Base-by-base conservation (phyloP, 176 grass and related monocot genomes). In the Leersia perrieri region DNA sequence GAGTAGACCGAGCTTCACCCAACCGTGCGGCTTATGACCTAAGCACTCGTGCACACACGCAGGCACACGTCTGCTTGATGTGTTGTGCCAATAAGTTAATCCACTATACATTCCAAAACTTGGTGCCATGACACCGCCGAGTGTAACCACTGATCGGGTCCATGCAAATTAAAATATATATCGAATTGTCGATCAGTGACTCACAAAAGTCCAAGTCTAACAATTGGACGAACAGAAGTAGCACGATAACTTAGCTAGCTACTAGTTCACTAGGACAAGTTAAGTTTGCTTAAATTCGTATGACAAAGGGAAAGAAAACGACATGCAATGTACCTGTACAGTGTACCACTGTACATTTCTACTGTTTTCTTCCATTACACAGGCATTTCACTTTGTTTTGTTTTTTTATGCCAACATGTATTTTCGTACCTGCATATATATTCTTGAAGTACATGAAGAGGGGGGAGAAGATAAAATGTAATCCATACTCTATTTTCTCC, bases 41-140 rank as follows among this genome's bases (percentile, higher is more conserved):
- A 2, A 41, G 44, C 5, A 15, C 26, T 57, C 33, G 76, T 74
- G 76, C 67, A 57, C 51, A 63, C 83, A 72, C 83, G 2, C 42
- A 3, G 32, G 5, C 7, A 51, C 42, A 55, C 62, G 33, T 31
- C 51, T 11, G 42, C 38, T n/a, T 51, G 75, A 55, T 41, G 75
- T 79, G 60, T 12, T 15, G 3, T 33, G 31, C 41, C 11, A 6
- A 74, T 60, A 33, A 22, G 2, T 25, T 64, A 73, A 66, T 27
- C 27, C 35, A 31, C 13, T 57, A 33, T 23, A 64, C 16, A 3
- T 71, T 57, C 27, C 20, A 25, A 13, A 76, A 78, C 73, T 33
- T 5, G 33, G 39, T 41, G 22, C 13, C 33, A 11, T 25, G 72
- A 33, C 66, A 33, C 1, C 15, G 30, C 33, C 41, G 41, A 72